Percentiles rank a stretch among this genome's conserved stretches.
Conservation (phyloP, 495 filamentous ascomycete genomes). For the Penicillium salamii region DNA sequence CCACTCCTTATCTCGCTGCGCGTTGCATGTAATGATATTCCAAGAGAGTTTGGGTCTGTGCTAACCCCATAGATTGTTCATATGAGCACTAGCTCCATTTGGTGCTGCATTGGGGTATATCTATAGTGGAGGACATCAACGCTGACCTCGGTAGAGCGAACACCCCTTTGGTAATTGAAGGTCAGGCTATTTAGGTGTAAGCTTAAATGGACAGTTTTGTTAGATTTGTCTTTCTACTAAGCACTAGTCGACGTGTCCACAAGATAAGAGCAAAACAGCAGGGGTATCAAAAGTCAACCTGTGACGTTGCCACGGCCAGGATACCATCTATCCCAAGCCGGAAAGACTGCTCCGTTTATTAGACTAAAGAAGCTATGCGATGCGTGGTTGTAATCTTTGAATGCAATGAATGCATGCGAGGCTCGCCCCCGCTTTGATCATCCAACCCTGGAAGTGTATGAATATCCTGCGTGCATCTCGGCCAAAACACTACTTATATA, state of each 20-base stretch:
- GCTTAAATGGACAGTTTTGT: too few relatives aligned
- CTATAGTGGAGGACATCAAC: too few relatives aligned
- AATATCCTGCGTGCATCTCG: not conserved
- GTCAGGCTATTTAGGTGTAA: too few relatives aligned
- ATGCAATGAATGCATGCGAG: slow-evolving; percentile 9
- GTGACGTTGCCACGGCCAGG: not conserved
- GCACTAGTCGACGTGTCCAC: not conserved
- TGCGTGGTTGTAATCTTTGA: slow-evolving; percentile 9
- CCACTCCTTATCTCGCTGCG: slow-evolving; percentile 15
- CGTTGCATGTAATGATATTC: not conserved
- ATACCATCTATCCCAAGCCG: slow-evolving; percentile 23
- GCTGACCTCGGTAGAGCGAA: too few relatives aligned
- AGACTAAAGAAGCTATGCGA: slow-evolving; percentile 19
- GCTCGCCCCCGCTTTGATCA: slow-evolving; percentile 20
- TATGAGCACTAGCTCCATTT: too few relatives aligned
- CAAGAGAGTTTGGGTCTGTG: too few relatives aligned
- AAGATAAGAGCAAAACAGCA: slow-evolving; percentile 1
- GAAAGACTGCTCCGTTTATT: slow-evolving; percentile 21
- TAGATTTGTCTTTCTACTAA: too few relatives aligned
- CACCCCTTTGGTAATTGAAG: too few relatives aligned
- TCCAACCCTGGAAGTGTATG: slow-evolving; percentile 3
- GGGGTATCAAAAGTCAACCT: not conserved
- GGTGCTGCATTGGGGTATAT: too few relatives aligned
- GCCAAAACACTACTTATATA: slow-evolving; percentile 13
- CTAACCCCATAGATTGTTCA: too few relatives aligned